phyloP scores from a whole-genome alignment of 768 basidiomycete genomes.

The Cystofilobasidium bisporidii region DNA sequence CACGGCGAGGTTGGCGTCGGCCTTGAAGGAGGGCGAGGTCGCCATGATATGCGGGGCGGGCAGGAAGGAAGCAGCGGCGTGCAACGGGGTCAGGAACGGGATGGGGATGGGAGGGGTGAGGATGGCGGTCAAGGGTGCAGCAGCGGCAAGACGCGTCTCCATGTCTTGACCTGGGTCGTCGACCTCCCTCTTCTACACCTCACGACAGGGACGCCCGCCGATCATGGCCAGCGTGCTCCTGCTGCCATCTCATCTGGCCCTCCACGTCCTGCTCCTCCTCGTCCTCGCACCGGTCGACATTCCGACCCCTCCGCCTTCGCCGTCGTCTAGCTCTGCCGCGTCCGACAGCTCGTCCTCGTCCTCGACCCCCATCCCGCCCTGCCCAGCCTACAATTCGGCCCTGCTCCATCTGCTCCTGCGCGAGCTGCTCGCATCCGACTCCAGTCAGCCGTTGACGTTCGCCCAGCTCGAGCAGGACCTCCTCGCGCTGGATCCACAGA shows the following conservation, averaged over 20 bases:
- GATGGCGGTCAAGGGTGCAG: no score
- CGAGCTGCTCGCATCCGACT: background rate
- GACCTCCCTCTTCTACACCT: background rate
- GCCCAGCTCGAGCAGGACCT: slow-evolving; percentile 13
- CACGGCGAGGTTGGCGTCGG: slow-evolving; percentile 30
- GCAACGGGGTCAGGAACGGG: no score
- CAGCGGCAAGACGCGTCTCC: no score
- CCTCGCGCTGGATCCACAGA: slow-evolving; percentile 2
- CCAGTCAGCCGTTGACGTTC: background rate
- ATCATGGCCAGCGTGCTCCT: background rate
- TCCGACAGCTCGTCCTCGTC: background rate
- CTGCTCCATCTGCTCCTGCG: slow-evolving; percentile 1
- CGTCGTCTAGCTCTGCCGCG: background rate
- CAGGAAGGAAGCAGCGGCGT: background rate
- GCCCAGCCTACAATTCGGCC: background rate
- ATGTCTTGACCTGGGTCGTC: no score
- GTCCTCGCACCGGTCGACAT: background rate
- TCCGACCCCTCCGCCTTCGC: background rate
- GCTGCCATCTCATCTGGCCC: background rate
- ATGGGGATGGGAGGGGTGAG: background rate
- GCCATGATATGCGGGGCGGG: background rate
- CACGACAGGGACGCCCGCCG: background rate
- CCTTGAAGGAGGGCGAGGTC: background rate
- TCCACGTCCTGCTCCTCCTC: slow-evolving; percentile 13
- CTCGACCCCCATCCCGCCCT: background rate